Base-by-base conservation (phyloP, 305 asterid genomes). In the Withania somnifera region DNA sequence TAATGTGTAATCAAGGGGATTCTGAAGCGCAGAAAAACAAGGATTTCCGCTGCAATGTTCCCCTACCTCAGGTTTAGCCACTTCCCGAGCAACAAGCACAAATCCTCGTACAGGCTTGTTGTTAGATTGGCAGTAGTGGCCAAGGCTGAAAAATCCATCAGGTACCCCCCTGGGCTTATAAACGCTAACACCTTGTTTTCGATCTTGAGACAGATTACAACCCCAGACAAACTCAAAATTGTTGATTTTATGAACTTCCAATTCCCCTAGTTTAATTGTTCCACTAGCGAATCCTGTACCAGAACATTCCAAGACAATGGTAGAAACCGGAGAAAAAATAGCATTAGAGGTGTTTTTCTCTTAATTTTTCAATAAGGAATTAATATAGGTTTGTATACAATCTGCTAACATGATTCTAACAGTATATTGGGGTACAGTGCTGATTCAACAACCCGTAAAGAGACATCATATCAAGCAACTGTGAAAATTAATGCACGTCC, bases 121-220 rank as follows among this genome's bases (percentile, higher is more conserved):
- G 50, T 88, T 90, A 81, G 94, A 90, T 82, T 93, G 95, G 82
- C 95, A 93, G 68, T 90, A 90, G 91, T 92, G 87, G 79, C 98
- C 98, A 36, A 95, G 91, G 80, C 89, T 80, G 82, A 77, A 91
- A 88, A 89, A 95, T 75, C 97, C 94, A 66, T 90, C 88, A 0
- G 98, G 97, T 82, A 93, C 83, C 28, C 78, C 84, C n/a, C 73
- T 81, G 40, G 98, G 98, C 83, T 90, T 92, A 81, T 93, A 93
- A 78, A 95, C 92, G 85, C 93, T 89, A 57, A 89, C 88, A 79
- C 93, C 92, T 3, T 64, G 86, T 85, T 87, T 92, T 66, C 86
- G 84, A 78, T 92, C 87, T 40, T 40, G n/a, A 34, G 94, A 90
- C 28, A 81, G 40, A 85, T 89, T 87, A 88, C 89, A 87, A 22